Base-by-base conservation (phyloP, 768 basidiomycete genomes). In the Amanita exitialis region DNA sequence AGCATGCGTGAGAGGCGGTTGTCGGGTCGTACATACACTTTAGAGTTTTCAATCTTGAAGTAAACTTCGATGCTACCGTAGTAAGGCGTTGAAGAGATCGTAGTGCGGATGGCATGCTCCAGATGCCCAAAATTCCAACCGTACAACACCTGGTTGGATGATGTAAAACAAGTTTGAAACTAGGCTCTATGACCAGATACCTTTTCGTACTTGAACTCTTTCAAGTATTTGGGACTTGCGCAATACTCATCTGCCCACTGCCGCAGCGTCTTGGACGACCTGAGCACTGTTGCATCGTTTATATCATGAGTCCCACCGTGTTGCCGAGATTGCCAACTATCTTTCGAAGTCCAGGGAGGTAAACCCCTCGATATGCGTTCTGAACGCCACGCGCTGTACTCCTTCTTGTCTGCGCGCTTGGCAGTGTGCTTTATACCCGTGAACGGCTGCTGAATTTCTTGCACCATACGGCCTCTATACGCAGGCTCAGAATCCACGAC, bases 181-280 rank as follows among this genome's bases (percentile, higher is more conserved):
- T 27, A 8, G 27, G 27, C 4, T n/a, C 25, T 18, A 13, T 34
- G 23, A 25, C 51, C 47, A 34, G 28, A 37, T 53, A 83, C 83
- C 70, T 88, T 88, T 20, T 74, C 68, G 54, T 89, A 86, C 5
- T 76, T 72, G 60, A 92, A 89, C 64, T 90, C 88, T 62, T 90
- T 91, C 54, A 91, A 68, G 13, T 73, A 63, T 58, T 83, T 90
- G 6, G 63, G 69, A 58, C 83, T 85, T 21, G 75, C 72, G 52
- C 87, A 90, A 58, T 89, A 91, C 51, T 85, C 81, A 56, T 90
- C 86, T 6, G 87, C 87, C 90, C 90, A 92, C 53, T 83, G 74
- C 28, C 85, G 70, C 38, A 90, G 61, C 0, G 81, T 75, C 66
- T 76, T 78, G 13, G 79, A 79, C 2, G 81, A 82, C 50, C 67